A percentile compares a stretch with the other conserved stretches of the same genome.
Evolutionary conservation across 2,329 filamentous ascomycete species (phyloP).

Genomic region (Claviceps arundinis): DNA sequence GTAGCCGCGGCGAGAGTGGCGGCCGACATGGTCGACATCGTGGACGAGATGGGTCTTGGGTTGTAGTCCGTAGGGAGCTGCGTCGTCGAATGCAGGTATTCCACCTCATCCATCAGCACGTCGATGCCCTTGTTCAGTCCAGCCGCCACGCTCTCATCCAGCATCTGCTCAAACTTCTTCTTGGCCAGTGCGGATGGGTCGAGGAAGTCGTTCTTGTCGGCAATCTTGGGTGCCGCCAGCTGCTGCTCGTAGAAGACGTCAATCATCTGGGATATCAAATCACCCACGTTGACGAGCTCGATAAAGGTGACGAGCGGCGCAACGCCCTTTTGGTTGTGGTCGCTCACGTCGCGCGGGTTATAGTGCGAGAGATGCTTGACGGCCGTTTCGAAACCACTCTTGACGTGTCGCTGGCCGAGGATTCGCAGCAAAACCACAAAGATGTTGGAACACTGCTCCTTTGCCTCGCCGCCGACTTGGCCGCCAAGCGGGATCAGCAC

Average conservation of each 20-base stretch:
- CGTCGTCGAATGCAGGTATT: slow-evolving; percentile 82
- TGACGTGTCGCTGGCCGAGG: slow-evolving; percentile 75
- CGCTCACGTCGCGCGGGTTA: slow-evolving; percentile 70
- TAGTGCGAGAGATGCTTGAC: slow-evolving; percentile 84
- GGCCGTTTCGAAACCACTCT: slow-evolving; percentile 85
- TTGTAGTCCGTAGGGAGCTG: slow-evolving; percentile 87
- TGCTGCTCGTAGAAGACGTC: slow-evolving; percentile 98
- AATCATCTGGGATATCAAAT: slow-evolving; percentile 96
- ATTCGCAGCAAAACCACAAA: slow-evolving; percentile 77
- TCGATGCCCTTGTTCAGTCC: slow-evolving; percentile 97
- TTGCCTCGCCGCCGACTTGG: slow-evolving; percentile 67
- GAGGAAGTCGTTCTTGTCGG: slow-evolving; percentile 87
- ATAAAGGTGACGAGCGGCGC: slow-evolving; percentile 90
- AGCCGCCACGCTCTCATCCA: slow-evolving; percentile 90
- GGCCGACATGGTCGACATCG: slow-evolving; percentile 11
- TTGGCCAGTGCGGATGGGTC: slow-evolving; percentile 87
- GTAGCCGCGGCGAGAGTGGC: background rate
- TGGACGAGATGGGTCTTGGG: slow-evolving; percentile 32
- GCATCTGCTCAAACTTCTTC: slow-evolving; percentile 97
- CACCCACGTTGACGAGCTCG: slow-evolving; percentile 93
- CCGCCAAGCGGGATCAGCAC: slow-evolving; percentile 72
- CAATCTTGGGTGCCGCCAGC: slow-evolving; percentile 66
- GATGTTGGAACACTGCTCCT: slow-evolving; percentile 78
- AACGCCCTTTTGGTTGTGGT: slow-evolving; percentile 59
- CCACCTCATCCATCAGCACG: slow-evolving; percentile 95